Conservation (phyloP, 805 yeast species). For the Blastobotrys robertii region DNA sequence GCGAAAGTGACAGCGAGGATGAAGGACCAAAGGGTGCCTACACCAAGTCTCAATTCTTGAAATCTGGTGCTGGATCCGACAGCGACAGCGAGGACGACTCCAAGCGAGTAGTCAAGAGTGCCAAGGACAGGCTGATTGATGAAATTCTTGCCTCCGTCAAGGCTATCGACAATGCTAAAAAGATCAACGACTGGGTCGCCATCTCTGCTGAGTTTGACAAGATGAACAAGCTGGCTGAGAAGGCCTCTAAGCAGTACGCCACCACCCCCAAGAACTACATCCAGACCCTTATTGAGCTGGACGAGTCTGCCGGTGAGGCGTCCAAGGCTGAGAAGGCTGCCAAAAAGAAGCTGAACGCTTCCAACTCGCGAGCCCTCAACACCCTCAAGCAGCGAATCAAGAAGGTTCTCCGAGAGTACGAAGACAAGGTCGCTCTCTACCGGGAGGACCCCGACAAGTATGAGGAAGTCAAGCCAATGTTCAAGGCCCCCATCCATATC, state of each 20-base stretch:
- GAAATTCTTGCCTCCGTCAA: conserved; percentile 65
- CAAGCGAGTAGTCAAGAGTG: conserved; percentile 81
- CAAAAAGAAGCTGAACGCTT: conserved; percentile 69
- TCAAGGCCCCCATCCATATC: conserved; percentile 1
- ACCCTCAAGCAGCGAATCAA: conserved; percentile 80
- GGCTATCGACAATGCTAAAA: conserved; percentile 57
- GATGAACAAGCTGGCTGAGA: conserved; percentile 53
- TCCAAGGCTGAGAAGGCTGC: conserved; percentile 42
- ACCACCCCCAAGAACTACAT: conserved; percentile 66
- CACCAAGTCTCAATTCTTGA: conserved; percentile 27
- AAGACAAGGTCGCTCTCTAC: conserved; percentile 46
- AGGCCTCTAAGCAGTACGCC: conserved; percentile 66
- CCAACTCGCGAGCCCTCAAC: conserved; percentile 78
- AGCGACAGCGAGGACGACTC: conserved; percentile 56
- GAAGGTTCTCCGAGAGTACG: conserved; percentile 66
- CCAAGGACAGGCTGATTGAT: conserved; percentile 84
- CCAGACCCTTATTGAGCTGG: conserved; percentile 59
- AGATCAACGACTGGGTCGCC: conserved; percentile 69
- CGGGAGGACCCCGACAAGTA: conserved; percentile 67
- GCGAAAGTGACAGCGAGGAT: conserved; percentile 27
- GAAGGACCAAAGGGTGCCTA: conserved; percentile 27
- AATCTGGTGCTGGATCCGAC: conserved; percentile 37
- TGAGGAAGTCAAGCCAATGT: conserved; percentile 33
- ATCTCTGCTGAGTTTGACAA: conserved; percentile 70
- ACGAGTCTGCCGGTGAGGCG: conserved; percentile 50